A percentile compares a stretch with the other conserved stretches of the same genome.
phyloP scores from a whole-genome alignment of 352 stramenopile genomes.

The Thalassiosira hispida region DNA sequence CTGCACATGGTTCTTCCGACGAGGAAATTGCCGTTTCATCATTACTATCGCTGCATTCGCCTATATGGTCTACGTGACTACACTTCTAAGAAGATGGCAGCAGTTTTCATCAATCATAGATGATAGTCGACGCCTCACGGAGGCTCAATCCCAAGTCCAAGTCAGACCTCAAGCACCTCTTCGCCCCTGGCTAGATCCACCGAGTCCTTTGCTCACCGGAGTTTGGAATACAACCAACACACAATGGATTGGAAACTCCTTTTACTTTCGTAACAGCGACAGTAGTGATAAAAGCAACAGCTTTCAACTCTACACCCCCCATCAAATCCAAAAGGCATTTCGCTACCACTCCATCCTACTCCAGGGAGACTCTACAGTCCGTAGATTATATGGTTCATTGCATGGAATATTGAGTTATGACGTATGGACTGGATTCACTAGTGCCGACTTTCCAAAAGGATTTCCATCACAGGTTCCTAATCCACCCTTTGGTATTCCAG shows the following conservation, averaged over 20 bases:
- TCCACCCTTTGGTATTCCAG: conserved; percentile 17
- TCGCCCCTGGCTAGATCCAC: conserved; percentile 7
- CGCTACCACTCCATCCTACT: conserved; percentile 10
- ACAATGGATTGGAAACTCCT: conserved; percentile 15
- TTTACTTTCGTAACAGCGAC: not conserved
- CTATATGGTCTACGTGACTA: no score
- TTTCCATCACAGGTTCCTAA: conserved; percentile 10
- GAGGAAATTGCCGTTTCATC: no score
- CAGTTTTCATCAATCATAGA: not conserved
- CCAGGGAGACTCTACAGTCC: conserved; percentile 11
- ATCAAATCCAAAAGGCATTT: conserved; percentile 29
- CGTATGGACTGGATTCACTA: not conserved
- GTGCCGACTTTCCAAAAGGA: conserved; percentile 1
- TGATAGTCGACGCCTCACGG: not conserved
- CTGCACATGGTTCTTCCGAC: no score
- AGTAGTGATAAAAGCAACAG: not conserved
- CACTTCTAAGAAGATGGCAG: no score
- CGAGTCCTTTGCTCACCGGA: not conserved
- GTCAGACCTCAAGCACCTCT: not conserved
- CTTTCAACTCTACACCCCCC: conserved; percentile 1
- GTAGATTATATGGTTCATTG: conserved; percentile 13
- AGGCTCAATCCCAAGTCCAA: not conserved
- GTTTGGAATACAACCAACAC: conserved; percentile 5
- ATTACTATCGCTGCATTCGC: no score
- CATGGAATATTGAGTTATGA: conserved; percentile 16